A percentile compares a stretch with the other conserved stretches of the same genome.
These are phyloP conservation scores for Klebsormidium nitens DNA, from an alignment of 139 green algal genomes.

Conservation along the genomic window DNA sequence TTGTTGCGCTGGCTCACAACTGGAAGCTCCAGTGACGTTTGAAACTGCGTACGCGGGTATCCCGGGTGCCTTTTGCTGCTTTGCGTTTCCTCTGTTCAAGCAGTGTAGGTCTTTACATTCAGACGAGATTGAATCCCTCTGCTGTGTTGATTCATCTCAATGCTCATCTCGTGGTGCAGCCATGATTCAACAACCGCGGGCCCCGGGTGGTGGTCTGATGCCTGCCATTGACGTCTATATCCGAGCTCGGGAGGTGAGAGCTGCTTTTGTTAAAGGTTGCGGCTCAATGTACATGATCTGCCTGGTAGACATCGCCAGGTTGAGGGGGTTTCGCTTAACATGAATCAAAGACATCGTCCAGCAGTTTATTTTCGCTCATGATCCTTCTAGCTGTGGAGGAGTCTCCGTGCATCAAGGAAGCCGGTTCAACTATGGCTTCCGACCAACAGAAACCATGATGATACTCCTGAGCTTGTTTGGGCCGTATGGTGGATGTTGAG, in stretches of 20 bases:
- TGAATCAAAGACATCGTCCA: too few species aligned
- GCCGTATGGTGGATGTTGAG: too few species aligned
- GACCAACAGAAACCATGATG: too few species aligned
- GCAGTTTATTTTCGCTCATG: too few species aligned
- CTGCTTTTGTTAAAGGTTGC: neutral
- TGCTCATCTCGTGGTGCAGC: too few species aligned
- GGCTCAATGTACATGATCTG: neutral
- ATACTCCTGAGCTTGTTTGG: too few species aligned
- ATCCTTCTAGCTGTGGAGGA: too few species aligned
- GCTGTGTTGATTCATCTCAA: too few species aligned
- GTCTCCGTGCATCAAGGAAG: too few species aligned
- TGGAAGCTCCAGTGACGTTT: neutral
- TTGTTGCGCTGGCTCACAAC: constrained; percentile 2
- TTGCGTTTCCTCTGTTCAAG: neutral
- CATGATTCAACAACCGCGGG: constrained; percentile 96
- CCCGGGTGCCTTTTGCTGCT: neutral
- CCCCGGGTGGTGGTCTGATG: constrained; percentile 85
- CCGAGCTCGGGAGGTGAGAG: constrained; percentile 86
- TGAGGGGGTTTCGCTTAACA: too few species aligned
- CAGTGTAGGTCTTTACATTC: neutral
- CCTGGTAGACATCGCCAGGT: neutral
- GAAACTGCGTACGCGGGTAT: neutral
- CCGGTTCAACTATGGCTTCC: too few species aligned
- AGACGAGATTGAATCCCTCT: neutral
- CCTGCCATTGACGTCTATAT: constrained; percentile 94